phyloP scores from a whole-genome alignment of 805 yeast species.

The Nakazawaea populi region DNA sequence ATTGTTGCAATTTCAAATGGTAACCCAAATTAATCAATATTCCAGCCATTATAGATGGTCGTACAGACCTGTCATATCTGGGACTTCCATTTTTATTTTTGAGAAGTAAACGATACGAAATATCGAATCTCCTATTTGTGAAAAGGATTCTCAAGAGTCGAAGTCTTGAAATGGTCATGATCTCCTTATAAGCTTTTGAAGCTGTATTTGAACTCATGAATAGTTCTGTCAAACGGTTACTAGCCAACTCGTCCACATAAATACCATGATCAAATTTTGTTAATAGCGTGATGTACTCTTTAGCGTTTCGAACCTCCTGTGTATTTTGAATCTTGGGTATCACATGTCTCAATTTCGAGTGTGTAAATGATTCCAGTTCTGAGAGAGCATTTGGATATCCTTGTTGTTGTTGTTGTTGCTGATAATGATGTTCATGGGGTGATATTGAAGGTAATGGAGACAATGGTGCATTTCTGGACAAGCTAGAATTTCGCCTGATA shows the following conservation, averaged over 20 bases:
- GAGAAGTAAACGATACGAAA: neutral
- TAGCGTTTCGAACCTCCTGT: neutral
- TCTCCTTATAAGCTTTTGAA: neutral
- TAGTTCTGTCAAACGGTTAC: neutral
- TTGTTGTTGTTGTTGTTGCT: neutral
- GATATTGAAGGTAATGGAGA: neutral
- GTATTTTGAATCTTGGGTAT: neutral
- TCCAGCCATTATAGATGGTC: conserved; percentile 3
- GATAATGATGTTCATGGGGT: neutral
- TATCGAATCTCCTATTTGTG: neutral
- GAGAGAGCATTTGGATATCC: neutral
- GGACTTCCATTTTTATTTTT: neutral
- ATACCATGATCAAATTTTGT: conserved; percentile 1
- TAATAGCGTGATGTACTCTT: neutral
- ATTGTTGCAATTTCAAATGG: neutral
- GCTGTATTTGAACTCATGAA: neutral
- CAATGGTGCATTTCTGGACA: neutral
- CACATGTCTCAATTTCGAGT: neutral
- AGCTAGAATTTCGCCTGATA: neutral
- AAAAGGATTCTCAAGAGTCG: conserved; percentile 1
- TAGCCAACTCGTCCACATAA: neutral
- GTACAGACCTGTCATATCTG: neutral
- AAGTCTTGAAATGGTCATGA: neutral
- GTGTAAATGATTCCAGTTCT: neutral
- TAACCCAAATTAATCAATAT: neutral